phyloP scores from a whole-genome alignment of 345 rosid species.

The Garcia nutans region DNA sequence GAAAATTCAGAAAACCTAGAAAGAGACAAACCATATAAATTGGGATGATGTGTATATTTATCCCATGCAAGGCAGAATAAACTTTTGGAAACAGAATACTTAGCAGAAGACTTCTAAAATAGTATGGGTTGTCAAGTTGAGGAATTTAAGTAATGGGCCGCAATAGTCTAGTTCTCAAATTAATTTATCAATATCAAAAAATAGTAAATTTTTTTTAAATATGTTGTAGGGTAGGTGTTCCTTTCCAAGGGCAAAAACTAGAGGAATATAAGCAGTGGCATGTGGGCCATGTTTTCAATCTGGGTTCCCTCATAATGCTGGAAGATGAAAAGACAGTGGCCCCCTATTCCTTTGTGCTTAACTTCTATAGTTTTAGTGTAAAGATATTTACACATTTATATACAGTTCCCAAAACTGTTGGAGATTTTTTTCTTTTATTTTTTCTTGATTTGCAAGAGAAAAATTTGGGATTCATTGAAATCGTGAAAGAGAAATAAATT shows the following conservation, averaged over 20 bases:
- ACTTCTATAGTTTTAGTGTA: too few species aligned
- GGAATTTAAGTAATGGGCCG: not conserved
- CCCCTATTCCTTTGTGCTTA: not conserved
- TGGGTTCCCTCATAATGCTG: conserved; percentile 18
- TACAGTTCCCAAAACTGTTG: too few species aligned
- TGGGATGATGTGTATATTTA: not conserved
- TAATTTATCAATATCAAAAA: not conserved
- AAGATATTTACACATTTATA: too few species aligned
- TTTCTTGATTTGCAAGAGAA: too few species aligned
- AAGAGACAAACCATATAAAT: not conserved
- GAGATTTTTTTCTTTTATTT: too few species aligned
- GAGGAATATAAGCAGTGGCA: conserved; percentile 11
- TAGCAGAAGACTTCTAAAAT: not conserved
- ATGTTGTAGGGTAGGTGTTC: not conserved
- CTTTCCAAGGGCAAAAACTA: conserved; percentile 3
- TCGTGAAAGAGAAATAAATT: too few species aligned
- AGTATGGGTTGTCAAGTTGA: not conserved
- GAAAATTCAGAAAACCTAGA: not conserved
- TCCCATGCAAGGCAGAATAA: not conserved
- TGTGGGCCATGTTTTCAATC: conserved; percentile 3
- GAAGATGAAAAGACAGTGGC: conserved; percentile 2
- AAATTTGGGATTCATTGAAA: too few species aligned
- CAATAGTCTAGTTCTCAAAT: not conserved
- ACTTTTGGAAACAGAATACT: not conserved
- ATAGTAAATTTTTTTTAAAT: not conserved